Percentiles rank a stretch among this genome's conserved stretches.
Conservation (phyloP, 1,139 yeast species). For the Taphrina pruni region DNA sequence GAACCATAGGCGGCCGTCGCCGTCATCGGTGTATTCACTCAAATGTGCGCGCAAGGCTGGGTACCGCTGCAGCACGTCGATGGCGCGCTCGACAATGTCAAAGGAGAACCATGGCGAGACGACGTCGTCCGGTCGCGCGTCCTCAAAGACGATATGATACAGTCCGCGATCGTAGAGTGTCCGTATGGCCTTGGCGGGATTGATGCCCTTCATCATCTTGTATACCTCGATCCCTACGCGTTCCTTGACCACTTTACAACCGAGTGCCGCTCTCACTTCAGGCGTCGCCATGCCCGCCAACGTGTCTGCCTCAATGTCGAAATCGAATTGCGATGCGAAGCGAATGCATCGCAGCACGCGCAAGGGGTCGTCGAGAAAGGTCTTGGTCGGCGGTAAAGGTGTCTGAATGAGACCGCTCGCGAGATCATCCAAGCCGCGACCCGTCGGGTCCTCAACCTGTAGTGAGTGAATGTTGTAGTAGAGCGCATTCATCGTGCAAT, state of each 20-base stretch:
- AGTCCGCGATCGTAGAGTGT: constrained; percentile 48
- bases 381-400: constrained; percentile 80
- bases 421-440: constrained; percentile 73
- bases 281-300: constrained; percentile 68
- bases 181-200: constrained; percentile 43
- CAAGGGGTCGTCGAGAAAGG: constrained; percentile 91
- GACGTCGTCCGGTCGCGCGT: constrained; percentile 8
- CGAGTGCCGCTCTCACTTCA: constrained; percentile 64
- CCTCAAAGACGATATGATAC: constrained; percentile 43
- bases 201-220: constrained; percentile 67
- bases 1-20: constrained; percentile 35
- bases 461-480: constrained; percentile 77
- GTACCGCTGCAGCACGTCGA: not conserved
- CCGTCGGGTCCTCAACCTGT: constrained; percentile 82
- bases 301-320: constrained; percentile 66
- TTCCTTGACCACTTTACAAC: constrained; percentile 82
- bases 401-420: constrained; percentile 75
- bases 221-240: constrained; percentile 85
- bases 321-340: constrained; percentile 81
- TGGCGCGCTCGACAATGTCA: constrained; percentile 18
- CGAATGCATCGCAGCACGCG: constrained; percentile 82
- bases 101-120: constrained; percentile 7
- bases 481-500: constrained; percentile 88
- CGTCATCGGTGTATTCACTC: constrained; percentile 9
- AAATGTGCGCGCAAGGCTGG: constrained; percentile 5